These are phyloP conservation scores for Gossypium stocksii DNA, from an alignment of 345 rosid genomes.

Conservation along the genomic window DNA sequence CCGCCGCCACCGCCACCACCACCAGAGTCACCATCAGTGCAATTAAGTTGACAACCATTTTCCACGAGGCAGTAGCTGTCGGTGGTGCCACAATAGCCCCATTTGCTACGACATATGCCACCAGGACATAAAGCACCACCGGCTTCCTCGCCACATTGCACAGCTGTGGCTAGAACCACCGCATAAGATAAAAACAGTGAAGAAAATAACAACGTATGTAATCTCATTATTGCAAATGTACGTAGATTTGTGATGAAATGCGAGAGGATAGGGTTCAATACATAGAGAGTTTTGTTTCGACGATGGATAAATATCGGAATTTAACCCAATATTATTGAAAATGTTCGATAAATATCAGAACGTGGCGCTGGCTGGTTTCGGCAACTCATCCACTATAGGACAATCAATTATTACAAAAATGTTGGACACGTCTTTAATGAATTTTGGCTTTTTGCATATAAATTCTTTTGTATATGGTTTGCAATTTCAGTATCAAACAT, in stretches of 20 bases:
- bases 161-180: constrained; percentile 20
- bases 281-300: background rate
- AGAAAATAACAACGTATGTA: background rate
- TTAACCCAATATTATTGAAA: too few relatives aligned
- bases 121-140: constrained; percentile 44
- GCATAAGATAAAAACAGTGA: constrained; percentile 5
- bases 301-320: too few relatives aligned
- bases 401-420: too few relatives aligned
- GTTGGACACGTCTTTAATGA: too few relatives aligned
- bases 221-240: background rate
- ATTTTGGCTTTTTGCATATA: too few relatives aligned
- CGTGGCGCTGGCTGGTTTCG: too few relatives aligned
- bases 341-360: too few relatives aligned
- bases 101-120: constrained; percentile 39
- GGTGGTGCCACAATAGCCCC: constrained; percentile 48
- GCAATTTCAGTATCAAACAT: too few relatives aligned
- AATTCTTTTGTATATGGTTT: too few relatives aligned
- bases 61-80: constrained; percentile 21
- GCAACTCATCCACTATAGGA: too few relatives aligned
- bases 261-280: background rate
- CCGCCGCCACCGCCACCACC: background rate
- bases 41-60: constrained; percentile 38
- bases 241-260: background rate
- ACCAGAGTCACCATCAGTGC: background rate
- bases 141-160: constrained; percentile 50